Conservation (phyloP, 1,284 basidiomycete genomes). For the Cutaneotrichosporon dermatis region DNA sequence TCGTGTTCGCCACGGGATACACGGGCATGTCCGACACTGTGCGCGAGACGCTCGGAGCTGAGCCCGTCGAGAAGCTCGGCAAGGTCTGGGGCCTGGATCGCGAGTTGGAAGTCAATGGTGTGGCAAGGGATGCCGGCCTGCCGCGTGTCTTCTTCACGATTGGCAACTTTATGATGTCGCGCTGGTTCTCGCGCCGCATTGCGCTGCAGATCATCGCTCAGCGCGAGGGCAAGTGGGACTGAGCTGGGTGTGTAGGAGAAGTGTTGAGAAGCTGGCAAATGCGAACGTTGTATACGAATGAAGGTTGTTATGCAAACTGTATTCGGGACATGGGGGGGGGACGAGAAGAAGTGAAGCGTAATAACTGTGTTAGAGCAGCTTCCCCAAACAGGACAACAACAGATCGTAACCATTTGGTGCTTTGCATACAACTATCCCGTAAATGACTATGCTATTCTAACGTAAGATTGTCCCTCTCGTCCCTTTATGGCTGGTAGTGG, state of each 20-base stretch:
- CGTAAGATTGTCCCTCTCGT: too few species aligned
- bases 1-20: constrained; percentile 64
- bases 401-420: not conserved
- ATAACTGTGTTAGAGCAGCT: too few species aligned
- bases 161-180: constrained; percentile 57
- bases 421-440: not conserved
- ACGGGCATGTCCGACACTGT: constrained; percentile 48
- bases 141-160: constrained; percentile 30
- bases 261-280: too few species aligned
- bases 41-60: constrained; percentile 53
- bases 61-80: constrained; percentile 52
- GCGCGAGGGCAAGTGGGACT: constrained; percentile 55
- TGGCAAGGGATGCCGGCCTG: constrained; percentile 55
- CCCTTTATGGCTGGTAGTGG: constrained; percentile 11
- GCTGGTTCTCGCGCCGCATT: constrained; percentile 59
- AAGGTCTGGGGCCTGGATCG: constrained; percentile 58
- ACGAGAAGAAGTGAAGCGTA: too few species aligned
- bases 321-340: too few species aligned
- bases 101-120: constrained; percentile 58
- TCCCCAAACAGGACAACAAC: too few species aligned
- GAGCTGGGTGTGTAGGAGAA: constrained; percentile 6
- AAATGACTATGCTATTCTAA: not conserved
- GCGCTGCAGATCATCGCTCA: constrained; percentile 62
- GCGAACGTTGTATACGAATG: not conserved
- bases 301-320: not conserved